Evolutionary conservation across 78 protist genomes (phyloP), one percentile per base, ranked within the genome.

Genomic region (Protostelium mycophagum): DNA sequence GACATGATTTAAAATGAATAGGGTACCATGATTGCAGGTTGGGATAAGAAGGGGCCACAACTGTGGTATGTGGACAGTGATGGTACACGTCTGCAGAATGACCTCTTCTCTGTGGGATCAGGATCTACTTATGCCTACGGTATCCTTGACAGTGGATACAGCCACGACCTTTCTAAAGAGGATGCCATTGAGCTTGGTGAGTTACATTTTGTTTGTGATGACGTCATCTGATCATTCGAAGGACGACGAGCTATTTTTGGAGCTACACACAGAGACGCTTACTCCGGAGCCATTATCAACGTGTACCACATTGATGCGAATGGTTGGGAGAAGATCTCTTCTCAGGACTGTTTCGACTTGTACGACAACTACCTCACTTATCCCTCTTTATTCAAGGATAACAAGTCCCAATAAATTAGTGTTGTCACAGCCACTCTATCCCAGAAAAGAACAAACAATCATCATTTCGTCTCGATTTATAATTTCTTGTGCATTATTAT

Each of bases 111-210:
- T 36, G 99, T 98, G 35, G 99, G 99, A 1, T 97, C 99, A 0
- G 99, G 99, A 34, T 97, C 99, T 35, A 97, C 98, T 5, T 99
- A 96, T 88, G 99, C 99, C 28, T 99, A 99, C 90, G 99, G 99
- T 89, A 98, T 99, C n/a, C 96, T 99, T n/a, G 99, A 99, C 94
- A 29, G 96, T 28, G 98, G 96, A 29, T 99, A 95, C 95, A 28
- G 92, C 36, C 89, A 63, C 87, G 95, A 97, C 85, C 38, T 97
- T 86, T 36, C 88, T 5, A 94, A 36, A 28, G 99, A 97, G 84
- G 99, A 98, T 38, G 99, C 99, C 9, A 1, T 86, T 51, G 99
- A 95, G 28, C 94, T 99, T 0, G 99, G 98, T 36, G 73, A 5
- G 73, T 51, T 16, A 5, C 31, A 51, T 25, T 16, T 16, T 51